Percentiles rank a stretch among this genome's conserved stretches.
Conservation (phyloP, 1,139 yeast species). For the Williopsis jadinii region DNA sequence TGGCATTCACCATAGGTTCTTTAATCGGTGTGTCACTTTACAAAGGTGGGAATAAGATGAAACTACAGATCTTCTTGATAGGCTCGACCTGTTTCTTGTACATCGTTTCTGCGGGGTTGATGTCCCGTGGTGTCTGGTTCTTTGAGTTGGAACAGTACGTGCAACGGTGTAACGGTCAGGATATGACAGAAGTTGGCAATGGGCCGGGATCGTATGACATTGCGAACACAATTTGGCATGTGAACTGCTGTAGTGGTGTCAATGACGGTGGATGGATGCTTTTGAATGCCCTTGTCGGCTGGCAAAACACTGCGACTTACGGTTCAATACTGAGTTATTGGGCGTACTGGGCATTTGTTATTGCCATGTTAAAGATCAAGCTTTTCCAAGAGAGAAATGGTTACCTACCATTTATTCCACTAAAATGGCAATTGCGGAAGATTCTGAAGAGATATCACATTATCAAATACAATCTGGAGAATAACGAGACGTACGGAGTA, state of each 20-base stretch:
- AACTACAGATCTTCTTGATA: slow-evolving; percentile 74
- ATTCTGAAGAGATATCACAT: slow-evolving; percentile 40
- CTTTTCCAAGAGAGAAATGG: slow-evolving; percentile 61
- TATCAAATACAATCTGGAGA: slow-evolving; percentile 24
- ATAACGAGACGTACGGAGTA: slow-evolving; percentile 20
- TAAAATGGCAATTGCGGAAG: slow-evolving; percentile 50
- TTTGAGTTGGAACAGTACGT: slow-evolving; percentile 67
- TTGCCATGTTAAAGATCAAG: slow-evolving; percentile 41
- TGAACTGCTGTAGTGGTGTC: slow-evolving; percentile 91
- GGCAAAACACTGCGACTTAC: slow-evolving; percentile 94
- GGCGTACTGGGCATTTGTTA: slow-evolving; percentile 66
- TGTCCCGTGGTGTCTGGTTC: slow-evolving; percentile 89
- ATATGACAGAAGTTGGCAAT: slow-evolving; percentile 80
- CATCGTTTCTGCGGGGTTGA: slow-evolving; percentile 81
- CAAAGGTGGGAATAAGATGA: slow-evolving; percentile 70
- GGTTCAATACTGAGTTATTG: slow-evolving; percentile 82
- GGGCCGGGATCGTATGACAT: slow-evolving; percentile 96
- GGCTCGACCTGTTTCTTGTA: slow-evolving; percentile 82
- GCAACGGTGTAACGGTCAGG: slow-evolving; percentile 68
- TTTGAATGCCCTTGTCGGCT: slow-evolving; percentile 84
- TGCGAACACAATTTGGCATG: slow-evolving; percentile 82
- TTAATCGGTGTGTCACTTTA: slow-evolving; percentile 62
- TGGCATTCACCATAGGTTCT: slow-evolving; percentile 64
- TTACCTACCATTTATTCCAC: slow-evolving; percentile 50
- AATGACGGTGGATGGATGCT: slow-evolving; percentile 92